Base-by-base conservation (phyloP, 345 rosid species). In the Rhodamnia rubescens region DNA sequence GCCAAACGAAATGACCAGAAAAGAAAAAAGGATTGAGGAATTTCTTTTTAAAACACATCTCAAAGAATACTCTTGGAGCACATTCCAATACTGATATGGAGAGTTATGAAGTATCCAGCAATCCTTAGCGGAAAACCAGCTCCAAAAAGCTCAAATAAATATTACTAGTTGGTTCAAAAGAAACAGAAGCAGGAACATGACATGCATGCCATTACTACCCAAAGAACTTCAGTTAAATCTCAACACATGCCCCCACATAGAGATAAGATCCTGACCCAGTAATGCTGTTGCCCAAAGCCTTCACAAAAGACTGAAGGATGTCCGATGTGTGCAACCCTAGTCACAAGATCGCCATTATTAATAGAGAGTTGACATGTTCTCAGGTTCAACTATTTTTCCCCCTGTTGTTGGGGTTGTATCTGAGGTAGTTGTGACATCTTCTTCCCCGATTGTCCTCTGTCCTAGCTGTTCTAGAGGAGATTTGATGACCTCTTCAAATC, bases 201-300 rank as follows among this genome's bases (percentile, higher is more conserved):
- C 36, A 59, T 59, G 13, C 3, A n/a, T 6, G 69, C 4, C 8
- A 59, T 59, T n/a, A 59, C 36, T 12, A 29, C 69, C 18, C 18
- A 59, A 59, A 50, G 1, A n/a, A 11, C 16, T 59, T 59, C 69
- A n/a, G 69, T 13, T 2, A 14, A 64, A 78, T 78, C 78, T 84
- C n/a, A 51, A 53, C 57, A 82, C 95, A 89, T 89, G 95, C 99
- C 91, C 99, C 98, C 44, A 85, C 99, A 95, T 40, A 96, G 93
- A 88, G 94, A 96, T 29, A 96, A 89, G 87, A 96, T 92, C 89
- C 85, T 0, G 95, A 89, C 27, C 94, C 92, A 59, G 87, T 84
- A 74, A 91, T 86, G 59, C 52, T 84, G 85, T 97, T 97, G 5
- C 98, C 98, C 0, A 97, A 88, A 53, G 95, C 96, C 91, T 91